Evolutionary conservation across 2,329 filamentous ascomycete genomes (phyloP), one percentile per base, ranked within the genome.

Genomic region (Talaromyces amestolkiae): DNA sequence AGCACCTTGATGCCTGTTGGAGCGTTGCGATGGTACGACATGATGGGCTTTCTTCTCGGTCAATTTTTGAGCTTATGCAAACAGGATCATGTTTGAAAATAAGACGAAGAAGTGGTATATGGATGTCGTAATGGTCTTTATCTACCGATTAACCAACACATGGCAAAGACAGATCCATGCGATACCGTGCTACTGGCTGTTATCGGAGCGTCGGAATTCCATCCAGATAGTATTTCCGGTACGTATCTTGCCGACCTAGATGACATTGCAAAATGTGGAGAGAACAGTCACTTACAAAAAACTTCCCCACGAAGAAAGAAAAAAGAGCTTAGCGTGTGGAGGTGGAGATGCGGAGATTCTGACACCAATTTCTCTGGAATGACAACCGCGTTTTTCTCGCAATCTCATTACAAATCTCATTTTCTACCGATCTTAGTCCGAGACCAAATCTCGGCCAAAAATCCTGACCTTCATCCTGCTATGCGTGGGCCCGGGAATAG

Each of bases 1-100:
- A 86, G 51, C 51, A 56, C 80, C 45, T 77, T 78, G 70, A 84
- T 79, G 62, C 79, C 79, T n/a, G 79, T 78, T 3, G 76, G 70
- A 10, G 76, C 70, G 6, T 64, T 64, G 27, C 61, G 65, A 10
- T 24, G 56, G 22, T 59, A 66, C 27, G 61, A 39, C 61, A 64
- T 64, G 45, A 15, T 54, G 45, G 7, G 19, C 15, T 15, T n/a
- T 3, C 15, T 51, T 51, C 13, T 51, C 13, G 24, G 24, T 11
- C 8, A 31, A 9, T 15, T 9, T 17, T 8, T 31, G 15, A 27
- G 5, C 11, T 53, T 19, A 33, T 53, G 8, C 24, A 53, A 3
- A 27, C 2, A 24, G 3, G 22, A 27, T 24, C 45, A 49, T 49
- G 22, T 2, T 49, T 19, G 3, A 7, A 24, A 7, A 49, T 7